Evolutionary conservation across 805 yeast species (phyloP), one percentile per base, ranked within the genome.

Genomic region (Yarrowia divulgata): DNA sequence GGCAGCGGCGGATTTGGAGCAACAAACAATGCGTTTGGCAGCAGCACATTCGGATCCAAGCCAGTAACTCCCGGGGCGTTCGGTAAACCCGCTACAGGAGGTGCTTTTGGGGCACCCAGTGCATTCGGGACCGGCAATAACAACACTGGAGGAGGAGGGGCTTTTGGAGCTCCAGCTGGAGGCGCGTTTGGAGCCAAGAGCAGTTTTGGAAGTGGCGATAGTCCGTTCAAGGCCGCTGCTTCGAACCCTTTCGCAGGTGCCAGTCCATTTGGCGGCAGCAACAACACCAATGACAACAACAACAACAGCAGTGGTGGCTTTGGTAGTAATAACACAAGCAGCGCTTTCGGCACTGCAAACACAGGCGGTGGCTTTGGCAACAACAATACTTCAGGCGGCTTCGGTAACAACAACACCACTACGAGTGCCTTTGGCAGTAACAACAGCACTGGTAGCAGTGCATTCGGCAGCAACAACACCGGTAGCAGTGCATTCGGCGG

Each of bases 131-230:
- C 34, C 60, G 14, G 19, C 45, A 54, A 37, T 19, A 54, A 19
- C 19, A 54, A 34, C 8, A 35, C 29, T 12, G 29, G 29, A 8
- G 19, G 35, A 6, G 8, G n/a, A 7, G 43, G 40, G 23, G 19
- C 46, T 12, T 49, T 49, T 16, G 54, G 54, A 32, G 35, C 54
- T 3, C 37, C 54, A 32, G 19, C 37, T 0, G 42, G 35, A 7
- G 46, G 62, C 6, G 62, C 64, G 1, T 57, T 57, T 18, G 64
- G 64, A 13, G 37, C 64, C 2, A 40, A 57, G 32, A 57, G 29
- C 39, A 29, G 39, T n/a, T 71, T 55, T 54, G 77, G 73, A 63
- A 74, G 66, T 23, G 62, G 52, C 2, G 54, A 63, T 55, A 67
- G 18, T 32, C 48, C 70, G 7, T 67, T 67, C 57, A 35, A 58